These are phyloP conservation scores for Crepidotus variabilis DNA, from an alignment of 768 basidiomycete genomes.

Conservation along the genomic window DNA sequence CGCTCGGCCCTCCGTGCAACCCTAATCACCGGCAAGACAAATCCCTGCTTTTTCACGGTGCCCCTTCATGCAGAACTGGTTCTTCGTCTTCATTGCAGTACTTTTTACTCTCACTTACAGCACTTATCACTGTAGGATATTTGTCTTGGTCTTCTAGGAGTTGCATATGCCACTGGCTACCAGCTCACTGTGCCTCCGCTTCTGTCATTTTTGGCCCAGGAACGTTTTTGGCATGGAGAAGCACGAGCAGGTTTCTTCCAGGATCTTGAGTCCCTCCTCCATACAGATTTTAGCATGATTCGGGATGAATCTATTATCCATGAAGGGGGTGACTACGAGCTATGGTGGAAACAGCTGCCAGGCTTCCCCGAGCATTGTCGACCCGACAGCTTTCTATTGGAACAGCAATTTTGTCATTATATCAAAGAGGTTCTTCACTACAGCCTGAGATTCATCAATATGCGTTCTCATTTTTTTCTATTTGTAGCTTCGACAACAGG, in stretches of 20 bases:
- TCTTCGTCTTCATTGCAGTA: neutral
- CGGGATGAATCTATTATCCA: neutral
- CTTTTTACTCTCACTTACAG: neutral
- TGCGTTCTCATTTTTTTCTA: no score
- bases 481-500: no score
- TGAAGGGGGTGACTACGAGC: neutral
- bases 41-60: neutral
- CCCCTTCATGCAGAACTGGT: neutral
- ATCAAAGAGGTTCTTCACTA: neutral
- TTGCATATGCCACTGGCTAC: neutral
- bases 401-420: neutral
- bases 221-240: neutral
- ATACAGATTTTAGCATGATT: neutral
- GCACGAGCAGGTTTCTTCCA: neutral
- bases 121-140: neutral
- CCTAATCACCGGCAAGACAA: neutral
- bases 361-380: neutral
- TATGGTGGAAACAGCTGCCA: neutral
- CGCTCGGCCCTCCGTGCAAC: neutral
- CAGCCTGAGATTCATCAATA: no score
- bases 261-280: neutral
- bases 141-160: neutral
- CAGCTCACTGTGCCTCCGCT: neutral
- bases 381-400: neutral
- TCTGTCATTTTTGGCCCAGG: neutral